Evolutionary conservation across 176 grass and related monocot genomes (phyloP).

Genomic region (Carex pumila): DNA sequence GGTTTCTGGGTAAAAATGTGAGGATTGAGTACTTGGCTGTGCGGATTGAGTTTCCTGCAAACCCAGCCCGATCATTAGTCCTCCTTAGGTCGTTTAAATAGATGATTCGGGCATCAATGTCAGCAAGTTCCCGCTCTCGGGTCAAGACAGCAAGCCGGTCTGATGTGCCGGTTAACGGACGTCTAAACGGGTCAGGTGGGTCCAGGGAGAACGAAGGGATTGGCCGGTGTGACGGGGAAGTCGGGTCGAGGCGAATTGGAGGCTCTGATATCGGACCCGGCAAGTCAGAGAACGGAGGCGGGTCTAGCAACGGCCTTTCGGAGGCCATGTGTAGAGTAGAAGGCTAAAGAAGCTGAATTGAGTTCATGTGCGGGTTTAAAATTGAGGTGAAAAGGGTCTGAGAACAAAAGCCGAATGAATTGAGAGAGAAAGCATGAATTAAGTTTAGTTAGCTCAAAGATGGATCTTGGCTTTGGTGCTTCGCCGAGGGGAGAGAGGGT

Average conservation of each 20-base stretch:
- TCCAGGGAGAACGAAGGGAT: conserved; percentile 23
- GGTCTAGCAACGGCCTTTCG: conserved; percentile 34
- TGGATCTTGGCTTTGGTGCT: neutral
- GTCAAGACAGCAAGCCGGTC: conserved; percentile 25
- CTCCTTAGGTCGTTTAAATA: conserved; percentile 33
- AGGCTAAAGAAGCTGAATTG: neutral
- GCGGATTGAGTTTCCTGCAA: conserved; percentile 45
- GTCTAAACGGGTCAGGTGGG: conserved; percentile 24
- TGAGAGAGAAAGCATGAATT: neutral
- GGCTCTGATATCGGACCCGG: conserved; percentile 32
- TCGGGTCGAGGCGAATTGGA: conserved; percentile 32
- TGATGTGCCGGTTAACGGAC: neutral
- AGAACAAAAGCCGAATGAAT: conserved; percentile 1
- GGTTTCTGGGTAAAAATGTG: conserved; percentile 77
- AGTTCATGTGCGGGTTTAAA: neutral
- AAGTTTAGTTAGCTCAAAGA: neutral
- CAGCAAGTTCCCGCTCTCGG: conserved; percentile 27
- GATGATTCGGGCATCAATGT: conserved; percentile 44
- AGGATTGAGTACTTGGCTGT: conserved; percentile 68
- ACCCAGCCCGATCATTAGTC: conserved; percentile 17
- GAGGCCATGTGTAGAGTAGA: conserved; percentile 23
- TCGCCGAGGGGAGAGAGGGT: neutral
- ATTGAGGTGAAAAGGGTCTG: neutral
- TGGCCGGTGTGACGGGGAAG: neutral
- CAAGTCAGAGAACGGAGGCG: conserved; percentile 21